Conservation (phyloP, 345 rosid genomes). For the Diplotaxis tenuifolia region DNA sequence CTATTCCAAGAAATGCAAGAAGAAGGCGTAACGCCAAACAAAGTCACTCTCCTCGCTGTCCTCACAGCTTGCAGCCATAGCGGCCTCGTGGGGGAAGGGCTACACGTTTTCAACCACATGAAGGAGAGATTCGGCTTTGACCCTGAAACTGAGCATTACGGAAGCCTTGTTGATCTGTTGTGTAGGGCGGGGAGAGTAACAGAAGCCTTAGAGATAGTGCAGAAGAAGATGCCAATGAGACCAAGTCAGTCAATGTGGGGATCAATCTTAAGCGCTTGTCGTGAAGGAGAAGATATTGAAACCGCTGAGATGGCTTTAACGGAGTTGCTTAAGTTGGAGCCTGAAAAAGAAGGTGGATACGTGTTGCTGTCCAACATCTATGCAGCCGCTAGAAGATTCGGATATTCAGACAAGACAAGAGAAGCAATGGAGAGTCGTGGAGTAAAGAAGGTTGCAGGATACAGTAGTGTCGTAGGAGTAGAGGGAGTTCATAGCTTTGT, state of each 20-base stretch:
- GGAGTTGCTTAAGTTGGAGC: conserved; percentile 53
- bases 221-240: conserved; percentile 49
- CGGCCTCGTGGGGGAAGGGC: conserved; percentile 52
- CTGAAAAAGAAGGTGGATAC: conserved; percentile 57
- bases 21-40: conserved; percentile 40
- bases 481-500: conserved; percentile 47
- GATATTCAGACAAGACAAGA: conserved; percentile 45
- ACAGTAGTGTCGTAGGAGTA: conserved; percentile 45
- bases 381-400: conserved; percentile 49
- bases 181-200: conserved; percentile 51
- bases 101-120: conserved; percentile 44
- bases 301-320: conserved; percentile 51
- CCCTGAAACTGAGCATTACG: conserved; percentile 54
- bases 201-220: conserved; percentile 45
- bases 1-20: conserved; percentile 47
- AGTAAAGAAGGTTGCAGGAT: conserved; percentile 53
- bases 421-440: conserved; percentile 48
- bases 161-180: conserved; percentile 55
- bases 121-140: conserved; percentile 41
- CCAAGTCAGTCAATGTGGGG: conserved; percentile 59
- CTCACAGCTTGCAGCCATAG: conserved; percentile 56
- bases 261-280: conserved; percentile 47
- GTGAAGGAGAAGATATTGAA: conserved; percentile 44
- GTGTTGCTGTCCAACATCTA: conserved; percentile 54
- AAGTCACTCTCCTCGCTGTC: conserved; percentile 53